These are phyloP conservation scores for Medicago arabica DNA, from an alignment of 306 rosid species.

Conservation along the genomic window DNA sequence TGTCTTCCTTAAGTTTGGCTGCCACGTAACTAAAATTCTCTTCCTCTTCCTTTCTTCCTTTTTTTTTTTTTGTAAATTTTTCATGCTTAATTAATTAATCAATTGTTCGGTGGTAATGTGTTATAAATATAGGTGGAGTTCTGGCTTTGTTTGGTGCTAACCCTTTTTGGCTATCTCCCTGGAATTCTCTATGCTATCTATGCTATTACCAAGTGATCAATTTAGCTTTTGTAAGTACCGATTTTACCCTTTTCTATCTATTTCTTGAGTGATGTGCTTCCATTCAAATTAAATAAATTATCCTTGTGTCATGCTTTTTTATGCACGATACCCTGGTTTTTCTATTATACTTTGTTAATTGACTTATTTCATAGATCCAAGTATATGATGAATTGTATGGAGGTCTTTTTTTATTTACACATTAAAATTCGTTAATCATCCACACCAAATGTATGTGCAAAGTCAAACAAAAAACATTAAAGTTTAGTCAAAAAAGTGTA, in stretches of 20 bases:
- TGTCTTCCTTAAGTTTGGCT: constrained; percentile 84
- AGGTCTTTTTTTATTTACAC: neutral
- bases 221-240: neutral
- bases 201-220: constrained; percentile 66
- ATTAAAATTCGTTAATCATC: neutral
- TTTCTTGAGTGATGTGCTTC: neutral
- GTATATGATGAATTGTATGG: neutral
- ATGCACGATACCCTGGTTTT: neutral
- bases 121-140: constrained; percentile 67
- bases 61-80: neutral
- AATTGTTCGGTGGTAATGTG: neutral
- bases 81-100: neutral
- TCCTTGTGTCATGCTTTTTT: neutral
- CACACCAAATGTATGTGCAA: neutral
- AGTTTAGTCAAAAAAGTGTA: neutral
- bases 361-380: neutral
- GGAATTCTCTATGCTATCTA: constrained; percentile 81
- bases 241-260: no score
- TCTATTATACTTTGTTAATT: neutral
- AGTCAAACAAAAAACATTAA: no score
- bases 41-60: no score
- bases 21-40: constrained; percentile 48
- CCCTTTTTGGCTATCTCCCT: constrained; percentile 70
- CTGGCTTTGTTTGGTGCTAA: constrained; percentile 85
- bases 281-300: no score